These are phyloP conservation scores for Globisporangium sylvaticum DNA, from an alignment of 352 stramenopile species.

Conservation along the genomic window DNA sequence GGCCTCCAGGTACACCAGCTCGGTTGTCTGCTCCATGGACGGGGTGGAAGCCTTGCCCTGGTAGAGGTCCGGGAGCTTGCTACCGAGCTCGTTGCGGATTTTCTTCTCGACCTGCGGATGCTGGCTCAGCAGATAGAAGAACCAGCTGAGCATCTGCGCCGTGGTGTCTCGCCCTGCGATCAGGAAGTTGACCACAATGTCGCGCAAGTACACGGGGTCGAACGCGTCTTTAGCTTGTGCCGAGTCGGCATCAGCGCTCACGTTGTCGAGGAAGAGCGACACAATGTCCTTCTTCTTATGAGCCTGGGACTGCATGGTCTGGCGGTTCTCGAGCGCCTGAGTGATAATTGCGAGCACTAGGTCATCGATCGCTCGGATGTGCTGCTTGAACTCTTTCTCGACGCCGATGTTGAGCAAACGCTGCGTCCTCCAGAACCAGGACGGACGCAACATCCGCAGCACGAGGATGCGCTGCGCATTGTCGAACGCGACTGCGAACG, in stretches of 20 bases:
- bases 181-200: constrained; percentile 51
- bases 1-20: constrained; percentile 20
- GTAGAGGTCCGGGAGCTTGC: constrained; percentile 3
- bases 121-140: constrained; percentile 35
- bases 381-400: constrained; percentile 20
- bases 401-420: constrained; percentile 25
- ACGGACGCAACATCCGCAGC: constrained; percentile 31
- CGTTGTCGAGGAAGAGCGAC: constrained; percentile 40
- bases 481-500: constrained; percentile 38
- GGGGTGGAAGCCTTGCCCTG: not conserved
- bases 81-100: constrained; percentile 25
- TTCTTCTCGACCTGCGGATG: constrained; percentile 31
- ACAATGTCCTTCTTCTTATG: constrained; percentile 29
- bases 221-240: not conserved
- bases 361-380: constrained; percentile 31
- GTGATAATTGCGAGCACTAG: constrained; percentile 31
- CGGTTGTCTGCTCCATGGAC: constrained; percentile 8
- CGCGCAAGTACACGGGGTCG: constrained; percentile 22
- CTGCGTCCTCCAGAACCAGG: constrained; percentile 38
- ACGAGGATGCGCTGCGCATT: constrained; percentile 23
- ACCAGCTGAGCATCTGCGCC: constrained; percentile 33
- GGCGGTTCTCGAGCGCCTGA: constrained; percentile 20
- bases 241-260: constrained; percentile 14
- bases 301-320: not conserved
- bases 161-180: constrained; percentile 49